Base-by-base conservation (phyloP, 2,329 filamentous ascomycete species). In the Botryotinia narcissicola region DNA sequence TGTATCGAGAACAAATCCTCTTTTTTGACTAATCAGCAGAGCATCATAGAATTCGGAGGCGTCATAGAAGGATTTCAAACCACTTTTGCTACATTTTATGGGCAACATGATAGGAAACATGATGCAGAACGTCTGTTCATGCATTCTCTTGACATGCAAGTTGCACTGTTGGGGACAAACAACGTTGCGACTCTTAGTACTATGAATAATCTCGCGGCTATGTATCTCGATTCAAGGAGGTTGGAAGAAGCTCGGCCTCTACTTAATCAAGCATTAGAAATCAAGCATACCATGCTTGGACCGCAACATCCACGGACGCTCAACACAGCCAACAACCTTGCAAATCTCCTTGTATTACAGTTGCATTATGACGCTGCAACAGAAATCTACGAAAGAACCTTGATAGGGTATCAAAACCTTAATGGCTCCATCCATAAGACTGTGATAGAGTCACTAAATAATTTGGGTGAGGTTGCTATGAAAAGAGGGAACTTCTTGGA, bases 201-300 rank as follows among this genome's bases (percentile, higher is more conserved):
- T 20, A 63, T 80, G 67, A 70, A 79, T 42, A 79, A 80, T 48
- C 73, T 84, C 40, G 80, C 80, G 10, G 12, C 51, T 29, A 76
- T 82, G 57, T 82, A 82, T 61, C 7, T 7, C 1, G 29, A 77
- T 10, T 76, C 79, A 70, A 79, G 75, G 59, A 78, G 76, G 66
- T 62, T 78, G 12, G 35, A 74, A 14, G 76, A 82, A 51, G 79
- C 80, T 9, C 76, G 80, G 37, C 40, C 71, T 29, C 74, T 74
- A 37, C 67, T 75, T 48, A 25, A 63, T 42, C 69, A 42, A 25
- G 37, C 74, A 12, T 70, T 75, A 10, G 32, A 54, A 7, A 40
- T 62, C 9, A 71, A 73, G 32, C 69, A 74, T 35, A 73, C 44
- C 3, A 40, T 57, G 25, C 62, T 72, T 20, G 74, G 74, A 42